Percentiles rank a stretch among this genome's conserved stretches.
Conservation (phyloP, 495 filamentous ascomycete genomes). For the Annulohypoxylon nitens region DNA sequence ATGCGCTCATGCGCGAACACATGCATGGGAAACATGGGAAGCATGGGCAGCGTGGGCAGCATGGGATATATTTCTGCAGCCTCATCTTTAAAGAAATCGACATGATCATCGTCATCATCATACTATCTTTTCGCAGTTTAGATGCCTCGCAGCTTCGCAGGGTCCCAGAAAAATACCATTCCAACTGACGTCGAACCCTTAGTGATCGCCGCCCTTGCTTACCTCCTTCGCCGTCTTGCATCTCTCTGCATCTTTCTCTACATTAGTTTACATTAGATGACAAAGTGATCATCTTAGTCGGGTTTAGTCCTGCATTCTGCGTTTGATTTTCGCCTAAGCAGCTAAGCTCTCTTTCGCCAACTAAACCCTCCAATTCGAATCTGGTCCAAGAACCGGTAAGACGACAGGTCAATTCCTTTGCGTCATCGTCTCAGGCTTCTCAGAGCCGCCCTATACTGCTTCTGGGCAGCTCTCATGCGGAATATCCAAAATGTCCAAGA, state of each 20-base stretch:
- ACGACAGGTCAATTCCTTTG: constrained; percentile 47
- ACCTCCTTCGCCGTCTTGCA: constrained; percentile 30
- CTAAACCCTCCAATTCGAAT: constrained; percentile 38
- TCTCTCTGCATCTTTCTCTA: constrained; percentile 14
- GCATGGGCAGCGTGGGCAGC: constrained; percentile 3
- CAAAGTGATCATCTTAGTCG: constrained; percentile 34
- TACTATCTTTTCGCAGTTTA: constrained; percentile 29
- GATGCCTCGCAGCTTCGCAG: constrained; percentile 32
- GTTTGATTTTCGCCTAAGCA: constrained; percentile 45
- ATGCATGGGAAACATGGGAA: constrained; percentile 25
- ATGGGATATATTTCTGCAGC: constrained; percentile 44
- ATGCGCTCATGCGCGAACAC: constrained; percentile 44
- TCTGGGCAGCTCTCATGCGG: constrained; percentile 20
- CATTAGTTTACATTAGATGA: constrained; percentile 34
- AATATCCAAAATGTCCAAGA: not conserved
- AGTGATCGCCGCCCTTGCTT: constrained; percentile 37
- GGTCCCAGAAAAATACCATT: constrained; percentile 11
- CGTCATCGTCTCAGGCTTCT: constrained; percentile 40
- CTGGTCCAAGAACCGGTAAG: constrained; percentile 36
- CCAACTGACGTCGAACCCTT: constrained; percentile 20
- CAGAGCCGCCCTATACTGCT: constrained; percentile 44
- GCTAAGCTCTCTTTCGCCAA: constrained; percentile 27
- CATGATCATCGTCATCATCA: constrained; percentile 44
- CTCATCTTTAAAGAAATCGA: constrained; percentile 41
- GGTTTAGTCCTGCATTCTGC: constrained; percentile 26